phyloP scores from a whole-genome alignment of 139 green algal species.

The Haematococcus lacustris region DNA sequence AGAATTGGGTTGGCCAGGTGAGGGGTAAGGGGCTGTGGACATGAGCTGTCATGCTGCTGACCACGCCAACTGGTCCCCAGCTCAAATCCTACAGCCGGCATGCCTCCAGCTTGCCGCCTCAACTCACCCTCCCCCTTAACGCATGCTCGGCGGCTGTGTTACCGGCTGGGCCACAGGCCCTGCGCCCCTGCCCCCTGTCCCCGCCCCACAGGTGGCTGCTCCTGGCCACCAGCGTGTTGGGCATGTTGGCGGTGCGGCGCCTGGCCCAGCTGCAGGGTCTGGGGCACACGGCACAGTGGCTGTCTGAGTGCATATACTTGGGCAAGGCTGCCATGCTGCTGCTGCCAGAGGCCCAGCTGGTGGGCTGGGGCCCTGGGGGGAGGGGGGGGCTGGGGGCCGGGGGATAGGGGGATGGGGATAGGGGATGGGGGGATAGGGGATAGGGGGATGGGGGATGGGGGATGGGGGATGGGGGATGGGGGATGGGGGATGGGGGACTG shows the following conservation, averaged over 20 bases:
- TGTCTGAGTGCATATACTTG: constrained; percentile 62
- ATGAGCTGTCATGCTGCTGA: background rate
- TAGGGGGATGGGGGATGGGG: background rate
- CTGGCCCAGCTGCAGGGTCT: constrained; percentile 20
- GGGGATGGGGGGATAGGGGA: background rate
- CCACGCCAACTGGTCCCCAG: background rate
- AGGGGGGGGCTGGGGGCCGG: background rate
- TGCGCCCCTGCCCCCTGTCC: background rate
- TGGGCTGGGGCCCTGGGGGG: constrained; percentile 5
- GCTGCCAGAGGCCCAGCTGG: constrained; percentile 63
- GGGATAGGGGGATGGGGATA: background rate
- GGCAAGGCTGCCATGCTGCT: constrained; percentile 85
- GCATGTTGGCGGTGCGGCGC: constrained; percentile 41
- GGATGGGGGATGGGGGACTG: too few species aligned
- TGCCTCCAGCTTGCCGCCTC: background rate
- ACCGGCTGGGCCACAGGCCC: background rate
- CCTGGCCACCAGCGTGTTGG: constrained; percentile 66
- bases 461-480: background rate
- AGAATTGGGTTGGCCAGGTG: background rate
- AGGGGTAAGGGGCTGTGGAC: too few species aligned
- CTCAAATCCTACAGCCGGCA: background rate
- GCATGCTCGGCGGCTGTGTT: background rate
- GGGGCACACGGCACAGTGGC: constrained; percentile 15
- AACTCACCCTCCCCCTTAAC: background rate
- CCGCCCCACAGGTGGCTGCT: constrained; percentile 59